Percentiles rank a stretch among this genome's conserved stretches.
Conservation (phyloP, 257 asterid genomes). For the Mentha longifolia region DNA sequence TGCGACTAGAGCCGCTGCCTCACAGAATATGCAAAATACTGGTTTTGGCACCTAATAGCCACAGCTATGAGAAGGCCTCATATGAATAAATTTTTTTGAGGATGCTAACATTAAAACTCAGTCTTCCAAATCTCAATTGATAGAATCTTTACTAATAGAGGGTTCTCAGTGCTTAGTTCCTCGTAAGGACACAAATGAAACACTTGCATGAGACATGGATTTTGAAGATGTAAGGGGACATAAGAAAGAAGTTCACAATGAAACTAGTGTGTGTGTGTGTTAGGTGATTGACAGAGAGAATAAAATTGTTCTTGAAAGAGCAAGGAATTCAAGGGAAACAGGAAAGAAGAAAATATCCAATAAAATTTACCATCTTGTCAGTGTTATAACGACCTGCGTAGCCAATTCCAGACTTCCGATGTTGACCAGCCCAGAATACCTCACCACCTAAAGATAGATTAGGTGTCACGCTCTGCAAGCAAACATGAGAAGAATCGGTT, state of each 20-base stretch:
- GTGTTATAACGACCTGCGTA: conserved; percentile 91
- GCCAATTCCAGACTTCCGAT: conserved; percentile 90
- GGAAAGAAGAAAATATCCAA: not conserved
- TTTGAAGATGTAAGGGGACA: conserved; percentile 4
- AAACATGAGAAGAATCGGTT: conserved; percentile 28
- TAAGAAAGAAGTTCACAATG: not conserved
- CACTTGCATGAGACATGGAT: conserved; percentile 7
- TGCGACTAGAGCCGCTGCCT: too few relatives aligned
- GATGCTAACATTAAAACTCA: not conserved
- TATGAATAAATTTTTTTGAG: too few relatives aligned
- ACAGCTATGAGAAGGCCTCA: too few relatives aligned
- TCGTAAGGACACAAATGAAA: conserved; percentile 23
- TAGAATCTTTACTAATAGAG: not conserved
- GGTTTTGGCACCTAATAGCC: too few relatives aligned
- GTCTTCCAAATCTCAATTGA: conserved; percentile 18
- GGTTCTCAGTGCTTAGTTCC: conserved; percentile 10
- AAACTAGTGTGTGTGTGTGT: not conserved
- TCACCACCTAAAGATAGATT: conserved; percentile 89
- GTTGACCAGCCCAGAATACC: conserved; percentile 97
- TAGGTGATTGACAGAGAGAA: not conserved
- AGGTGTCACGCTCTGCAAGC: conserved; percentile 76
- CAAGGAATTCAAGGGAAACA: conserved; percentile 7
- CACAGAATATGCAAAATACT: too few relatives aligned
- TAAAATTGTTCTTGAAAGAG: not conserved
- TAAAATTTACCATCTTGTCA: conserved; percentile 73